Conservation (phyloP, 169 alveolate genomes). For the Plasmodium fragile region DNA sequence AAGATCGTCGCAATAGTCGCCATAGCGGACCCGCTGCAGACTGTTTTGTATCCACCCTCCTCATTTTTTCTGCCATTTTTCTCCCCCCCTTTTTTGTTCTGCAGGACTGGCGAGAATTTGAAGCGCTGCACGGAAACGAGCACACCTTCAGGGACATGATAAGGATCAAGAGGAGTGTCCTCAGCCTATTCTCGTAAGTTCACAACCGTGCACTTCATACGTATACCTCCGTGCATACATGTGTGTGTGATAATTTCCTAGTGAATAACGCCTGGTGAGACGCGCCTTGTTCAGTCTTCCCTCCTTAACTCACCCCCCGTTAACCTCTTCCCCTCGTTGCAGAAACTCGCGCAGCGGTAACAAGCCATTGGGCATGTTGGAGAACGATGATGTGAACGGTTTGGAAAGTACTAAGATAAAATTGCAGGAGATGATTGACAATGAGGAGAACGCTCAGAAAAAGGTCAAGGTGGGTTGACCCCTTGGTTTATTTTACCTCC, state of each 20-base stretch:
- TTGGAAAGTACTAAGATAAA: constrained; percentile 57
- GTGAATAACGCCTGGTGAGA: neutral
- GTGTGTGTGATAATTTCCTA: neutral
- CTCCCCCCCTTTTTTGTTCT: neutral
- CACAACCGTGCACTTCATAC: neutral
- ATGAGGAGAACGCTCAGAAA: constrained; percentile 48
- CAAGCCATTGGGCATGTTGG: constrained; percentile 5
- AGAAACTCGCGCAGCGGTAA: constrained; percentile 23
- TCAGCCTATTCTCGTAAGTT: constrained; percentile 42
- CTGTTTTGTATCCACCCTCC: neutral
- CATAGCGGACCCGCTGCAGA: neutral
- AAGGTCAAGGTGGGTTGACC: constrained; percentile 3
- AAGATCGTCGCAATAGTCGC: neutral
- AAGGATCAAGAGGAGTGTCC: constrained; percentile 79
- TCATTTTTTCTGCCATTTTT: neutral
- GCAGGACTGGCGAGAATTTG: constrained; percentile 92
- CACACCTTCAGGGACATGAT: constrained; percentile 91
- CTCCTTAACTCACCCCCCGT: too few species aligned
- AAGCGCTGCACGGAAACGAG: constrained; percentile 90
- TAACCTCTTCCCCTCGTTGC: neutral
- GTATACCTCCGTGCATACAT: neutral
- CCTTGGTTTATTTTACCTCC: neutral
- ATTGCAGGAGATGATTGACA: constrained; percentile 59
- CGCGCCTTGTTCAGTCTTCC: neutral
- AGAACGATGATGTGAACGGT: neutral